Conservation (phyloP, 2,329 filamentous ascomycete genomes). For the Sclerotinia subarctica region DNA sequence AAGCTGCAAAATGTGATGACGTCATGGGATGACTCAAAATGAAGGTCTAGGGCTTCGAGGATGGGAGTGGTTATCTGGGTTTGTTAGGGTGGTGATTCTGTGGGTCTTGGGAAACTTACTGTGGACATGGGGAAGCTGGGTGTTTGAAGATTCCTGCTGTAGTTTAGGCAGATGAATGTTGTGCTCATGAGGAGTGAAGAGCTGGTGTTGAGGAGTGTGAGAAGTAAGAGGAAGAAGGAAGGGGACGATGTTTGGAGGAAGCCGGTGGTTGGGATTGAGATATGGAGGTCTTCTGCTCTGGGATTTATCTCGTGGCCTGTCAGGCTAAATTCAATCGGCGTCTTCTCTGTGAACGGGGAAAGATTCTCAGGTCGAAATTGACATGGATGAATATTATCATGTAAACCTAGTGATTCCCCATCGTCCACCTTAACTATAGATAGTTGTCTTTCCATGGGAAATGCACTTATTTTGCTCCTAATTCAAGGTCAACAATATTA, state of each 20-base stretch:
- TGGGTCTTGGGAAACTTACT: neutral
- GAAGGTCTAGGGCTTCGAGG: neutral
- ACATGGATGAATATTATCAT: neutral
- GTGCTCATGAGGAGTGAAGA: conserved; percentile 7
- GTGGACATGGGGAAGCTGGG: neutral
- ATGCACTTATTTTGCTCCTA: neutral
- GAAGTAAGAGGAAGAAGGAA: neutral
- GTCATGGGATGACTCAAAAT: neutral
- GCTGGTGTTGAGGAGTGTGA: neutral
- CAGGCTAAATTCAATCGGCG: too few relatives aligned
- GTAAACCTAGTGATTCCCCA: too few relatives aligned
- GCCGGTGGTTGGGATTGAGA: neutral
- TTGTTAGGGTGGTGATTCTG: neutral
- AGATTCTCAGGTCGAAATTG: neutral
- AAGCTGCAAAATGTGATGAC: neutral
- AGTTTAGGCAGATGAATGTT: neutral
- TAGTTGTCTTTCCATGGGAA: neutral
- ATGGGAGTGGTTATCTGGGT: neutral
- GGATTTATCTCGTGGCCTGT: neutral
- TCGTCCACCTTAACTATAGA: neutral
- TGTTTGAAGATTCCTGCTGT: neutral
- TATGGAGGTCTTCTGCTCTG: neutral
- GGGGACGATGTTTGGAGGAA: neutral
- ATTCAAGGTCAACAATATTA: neutral
- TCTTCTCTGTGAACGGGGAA: neutral